Evolutionary conservation across 2,329 filamentous ascomycete genomes (phyloP), one percentile per base, ranked within the genome.

Genomic region (Penicillium sp.): DNA sequence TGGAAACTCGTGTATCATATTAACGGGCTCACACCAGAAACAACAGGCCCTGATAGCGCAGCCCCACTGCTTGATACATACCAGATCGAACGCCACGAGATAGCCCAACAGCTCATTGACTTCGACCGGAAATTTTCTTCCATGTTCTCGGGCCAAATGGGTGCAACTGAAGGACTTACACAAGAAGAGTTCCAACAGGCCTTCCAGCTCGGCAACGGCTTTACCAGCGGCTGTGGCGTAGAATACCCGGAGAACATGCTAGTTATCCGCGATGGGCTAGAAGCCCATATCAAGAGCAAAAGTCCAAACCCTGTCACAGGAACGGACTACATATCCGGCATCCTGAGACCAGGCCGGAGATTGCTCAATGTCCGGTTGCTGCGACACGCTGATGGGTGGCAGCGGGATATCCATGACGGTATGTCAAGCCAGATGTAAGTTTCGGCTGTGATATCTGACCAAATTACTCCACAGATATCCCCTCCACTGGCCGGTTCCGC

Each of bases 1-100:
- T 76, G 74, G 74, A 76, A 76, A 52, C 62, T 77, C 7, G 62
- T 61, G 5, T 67, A 72, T 48, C 65, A 67, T 5, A 57, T 76
- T 42, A 63, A 72, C 17, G 74, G 73, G 1, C 66, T 74, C 22
- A 61, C 71, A 51, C 64, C 70, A 26, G 31, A 59, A 22, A 49
- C 60, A 2, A 17, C 57, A 5, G 53, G 46, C 2, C 9, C 22
- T 4, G 14, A 26, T 3, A 59, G 55, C 8, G 40, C 60, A 3
- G 59, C 66, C 25, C 30, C 59, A 2, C 53, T 75, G 19, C 61
- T 76, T 2, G 66, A 72, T 38, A 73, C 72, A 25, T 76, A 75
- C 41, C 65, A 74, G 33, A 54, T 54, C 2, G 73, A 75, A 44
- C 68, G 73, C 4, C 68, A 72, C 37, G 65, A 62, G 4, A 66